phyloP scores from a whole-genome alignment of 208 protist genomes.

The Wallacemonas sp. region DNA sequence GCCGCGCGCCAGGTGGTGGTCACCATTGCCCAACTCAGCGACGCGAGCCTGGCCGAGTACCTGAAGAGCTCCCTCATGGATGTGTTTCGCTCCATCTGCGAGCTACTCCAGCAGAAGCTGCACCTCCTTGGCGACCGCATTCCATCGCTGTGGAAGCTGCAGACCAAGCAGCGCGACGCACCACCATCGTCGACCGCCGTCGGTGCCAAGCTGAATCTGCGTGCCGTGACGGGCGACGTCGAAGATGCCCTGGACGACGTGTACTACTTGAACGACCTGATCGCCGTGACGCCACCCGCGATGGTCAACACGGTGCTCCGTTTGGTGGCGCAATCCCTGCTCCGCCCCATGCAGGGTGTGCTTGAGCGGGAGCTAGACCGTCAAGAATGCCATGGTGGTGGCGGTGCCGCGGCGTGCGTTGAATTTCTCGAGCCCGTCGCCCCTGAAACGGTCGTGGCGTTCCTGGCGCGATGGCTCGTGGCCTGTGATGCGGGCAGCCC shows the following conservation, averaged over 20 bases:
- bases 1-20: constrained; percentile 85
- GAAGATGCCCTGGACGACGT: constrained; percentile 87
- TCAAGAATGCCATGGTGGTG: background rate
- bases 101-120: constrained; percentile 39
- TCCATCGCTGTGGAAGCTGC: constrained; percentile 20
- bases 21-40: constrained; percentile 59
- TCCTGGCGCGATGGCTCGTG: constrained; percentile 7
- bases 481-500: constrained; percentile 5
- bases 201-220: background rate
- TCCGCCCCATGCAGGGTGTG: background rate
- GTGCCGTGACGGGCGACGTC: constrained; percentile 27
- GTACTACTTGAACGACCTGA: constrained; percentile 86
- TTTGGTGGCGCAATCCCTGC: background rate
- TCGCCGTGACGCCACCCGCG: constrained; percentile 33
- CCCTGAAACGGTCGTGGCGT: background rate
- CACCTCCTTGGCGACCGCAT: constrained; percentile 32
- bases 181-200: background rate
- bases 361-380: background rate
- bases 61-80: constrained; percentile 40
- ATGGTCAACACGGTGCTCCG: constrained; percentile 15
- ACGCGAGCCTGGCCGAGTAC: constrained; percentile 50
- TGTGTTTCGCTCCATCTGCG: constrained; percentile 41
- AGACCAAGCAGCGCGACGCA: background rate
- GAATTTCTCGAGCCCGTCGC: background rate
- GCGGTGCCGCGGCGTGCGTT: background rate